Evolutionary conservation across 257 asterid species (phyloP), one percentile per base, ranked within the genome.

Genomic region (Vinca minor): DNA sequence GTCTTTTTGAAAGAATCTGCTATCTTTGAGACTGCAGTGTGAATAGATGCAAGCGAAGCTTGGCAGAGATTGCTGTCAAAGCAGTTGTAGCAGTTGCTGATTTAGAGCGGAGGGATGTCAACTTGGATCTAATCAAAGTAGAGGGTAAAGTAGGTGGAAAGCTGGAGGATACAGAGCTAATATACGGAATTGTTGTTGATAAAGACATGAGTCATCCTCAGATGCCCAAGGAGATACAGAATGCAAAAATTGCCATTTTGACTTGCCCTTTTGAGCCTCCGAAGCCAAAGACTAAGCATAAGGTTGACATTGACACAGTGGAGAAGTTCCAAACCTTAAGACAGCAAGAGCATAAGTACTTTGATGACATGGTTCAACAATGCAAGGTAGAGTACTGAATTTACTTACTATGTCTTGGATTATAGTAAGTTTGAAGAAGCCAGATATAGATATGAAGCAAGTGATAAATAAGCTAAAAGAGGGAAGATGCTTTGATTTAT

Each of bases 251-350:
- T 73, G 98, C 98, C 66, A 91, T 91, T 56, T 70, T 92, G 70
- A 88, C 98, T 13, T 92, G 98, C 73, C 96, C 98, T 21, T 89
- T 89, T 85, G 98, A 89, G 82, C 96, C 96, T 35, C 98, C 98
- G 31, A 92, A 92, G 78, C 98, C 98, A 54, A 92, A 92, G 85
- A 92, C 98, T 65, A 92, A 88, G 71, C 98, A 92, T 89, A 92
- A 92, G 95, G 96, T 92, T 50, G 98, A 88, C 68, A 85, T 86
- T 77, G 95, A 92, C 71, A 83, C 91, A 7, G 98, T 92, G 66
- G 96, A 92, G 59, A 92, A 89, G 63, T 89, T 89, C 75, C 91
- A 89, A 70, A 85, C 84, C 9, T 75, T 92, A 47, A 86, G 98
- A 35, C 72, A 69, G 47, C 98, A 92, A 68, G 98, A 92, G 82